phyloP scores from a whole-genome alignment of 371 early-diverging fungal genomes.

The Mortierella sp. region DNA sequence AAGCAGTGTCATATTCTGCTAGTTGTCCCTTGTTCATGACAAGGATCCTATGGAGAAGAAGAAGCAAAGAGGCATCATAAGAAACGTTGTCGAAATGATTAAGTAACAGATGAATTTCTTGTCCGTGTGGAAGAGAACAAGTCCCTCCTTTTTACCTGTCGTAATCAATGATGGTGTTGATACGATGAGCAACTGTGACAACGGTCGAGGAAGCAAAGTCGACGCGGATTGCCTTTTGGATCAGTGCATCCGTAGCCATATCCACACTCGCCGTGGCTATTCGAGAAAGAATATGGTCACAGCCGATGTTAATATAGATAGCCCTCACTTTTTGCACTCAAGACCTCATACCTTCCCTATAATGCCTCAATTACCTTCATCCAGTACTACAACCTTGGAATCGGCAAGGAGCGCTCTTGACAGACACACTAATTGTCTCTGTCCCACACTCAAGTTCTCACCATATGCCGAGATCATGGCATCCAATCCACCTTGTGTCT shows the following conservation, averaged over 20 bases:
- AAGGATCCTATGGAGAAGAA: slow-evolving; percentile 36
- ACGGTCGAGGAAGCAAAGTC: slow-evolving; percentile 90
- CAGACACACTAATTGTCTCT: slow-evolving; percentile 72
- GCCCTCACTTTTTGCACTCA: too few species aligned
- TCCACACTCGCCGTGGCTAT: slow-evolving; percentile 54
- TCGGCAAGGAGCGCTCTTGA: slow-evolving; percentile 65
- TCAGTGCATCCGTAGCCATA: slow-evolving; percentile 50
- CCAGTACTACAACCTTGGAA: slow-evolving; percentile 67
- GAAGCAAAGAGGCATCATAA: background rate
- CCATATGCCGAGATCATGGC: slow-evolving; percentile 59
- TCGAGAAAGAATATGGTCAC: background rate
- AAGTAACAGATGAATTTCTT: background rate
- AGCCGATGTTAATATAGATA: background rate
- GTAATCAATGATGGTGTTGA: slow-evolving; percentile 54
- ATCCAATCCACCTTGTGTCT: slow-evolving; percentile 59
- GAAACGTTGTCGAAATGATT: background rate
- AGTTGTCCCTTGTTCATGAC: slow-evolving; percentile 61
- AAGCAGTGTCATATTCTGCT: slow-evolving; percentile 61
- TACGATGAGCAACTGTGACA: slow-evolving; percentile 92
- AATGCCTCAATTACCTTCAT: slow-evolving; percentile 64
- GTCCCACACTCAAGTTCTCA: slow-evolving; percentile 70
- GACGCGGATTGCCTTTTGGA: slow-evolving; percentile 78
- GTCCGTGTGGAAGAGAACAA: too few species aligned
- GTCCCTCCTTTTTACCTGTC: slow-evolving; percentile 22
- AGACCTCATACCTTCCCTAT: too few species aligned